Evolutionary conservation across 768 basidiomycete species (phyloP).

Genomic region (Macrocybe gigantea): DNA sequence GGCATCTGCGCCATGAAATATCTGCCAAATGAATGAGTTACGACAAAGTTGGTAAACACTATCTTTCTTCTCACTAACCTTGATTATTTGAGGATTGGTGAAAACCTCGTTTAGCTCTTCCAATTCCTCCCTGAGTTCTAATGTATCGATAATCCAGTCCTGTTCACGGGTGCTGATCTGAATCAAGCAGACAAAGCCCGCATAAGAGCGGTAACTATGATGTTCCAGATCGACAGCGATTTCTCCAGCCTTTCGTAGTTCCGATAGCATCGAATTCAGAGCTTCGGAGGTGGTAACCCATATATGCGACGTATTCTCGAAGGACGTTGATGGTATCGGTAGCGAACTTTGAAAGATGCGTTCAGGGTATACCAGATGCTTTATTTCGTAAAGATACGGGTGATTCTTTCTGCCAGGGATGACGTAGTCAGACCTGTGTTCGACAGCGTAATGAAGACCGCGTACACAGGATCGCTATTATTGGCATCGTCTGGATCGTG

Average conservation of each 20-base stretch:
- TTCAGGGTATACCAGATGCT: conserved; percentile 62
- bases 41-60: conserved; percentile 9
- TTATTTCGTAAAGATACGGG: conserved; percentile 86
- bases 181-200: conserved; percentile 90
- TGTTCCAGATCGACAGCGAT: conserved; percentile 95
- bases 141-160: conserved; percentile 85
- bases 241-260: conserved; percentile 61
- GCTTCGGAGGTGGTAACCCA: conserved; percentile 59
- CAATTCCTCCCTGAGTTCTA: conserved; percentile 70
- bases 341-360: conserved; percentile 52
- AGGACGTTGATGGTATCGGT: conserved; percentile 49
- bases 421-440: too few species aligned
- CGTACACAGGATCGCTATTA: neutral
- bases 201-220: conserved; percentile 80
- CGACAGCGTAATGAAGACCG: too few species aligned
- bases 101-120: conserved; percentile 78
- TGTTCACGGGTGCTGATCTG: conserved; percentile 79
- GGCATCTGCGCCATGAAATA: conserved; percentile 91
- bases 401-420: conserved; percentile 35
- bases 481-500: conserved; percentile 20
- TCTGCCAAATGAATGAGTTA: conserved; percentile 32
- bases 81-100: conserved; percentile 77
- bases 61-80: conserved; percentile 37
- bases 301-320: conserved; percentile 63
- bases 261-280: conserved; percentile 59